Conservation (phyloP, 768 basidiomycete species). For the Cystobasidium tubakii region DNA sequence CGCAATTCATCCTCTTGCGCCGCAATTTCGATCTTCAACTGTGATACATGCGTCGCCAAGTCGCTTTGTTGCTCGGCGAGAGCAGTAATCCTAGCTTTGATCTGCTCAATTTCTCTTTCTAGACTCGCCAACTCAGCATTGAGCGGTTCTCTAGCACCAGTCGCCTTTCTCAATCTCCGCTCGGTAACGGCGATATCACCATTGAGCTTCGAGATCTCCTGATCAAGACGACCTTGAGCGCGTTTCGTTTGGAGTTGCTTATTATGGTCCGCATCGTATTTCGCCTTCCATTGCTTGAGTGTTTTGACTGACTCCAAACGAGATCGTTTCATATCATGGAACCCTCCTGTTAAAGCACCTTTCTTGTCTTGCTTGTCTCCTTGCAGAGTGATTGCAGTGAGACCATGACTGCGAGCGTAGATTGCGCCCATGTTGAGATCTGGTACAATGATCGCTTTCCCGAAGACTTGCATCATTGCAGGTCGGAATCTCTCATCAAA, state of each 20-base stretch:
- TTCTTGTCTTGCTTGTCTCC: conserved; percentile 97
- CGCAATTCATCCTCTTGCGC: conserved; percentile 52
- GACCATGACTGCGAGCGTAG: conserved; percentile 86
- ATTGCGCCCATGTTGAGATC: conserved; percentile 86
- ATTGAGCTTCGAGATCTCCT: conserved; percentile 70
- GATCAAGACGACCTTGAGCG: conserved; percentile 66
- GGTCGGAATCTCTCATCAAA: conserved; percentile 66
- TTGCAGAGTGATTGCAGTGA: conserved; percentile 94
- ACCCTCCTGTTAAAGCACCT: conserved; percentile 91
- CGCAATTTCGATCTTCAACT: conserved; percentile 60
- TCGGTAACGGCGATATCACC: conserved; percentile 67
- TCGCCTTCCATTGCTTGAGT: conserved; percentile 67
- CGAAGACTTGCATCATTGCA: conserved; percentile 95
- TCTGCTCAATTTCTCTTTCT: conserved; percentile 64
- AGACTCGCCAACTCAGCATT: conserved; percentile 60
- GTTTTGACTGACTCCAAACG: conserved; percentile 78
- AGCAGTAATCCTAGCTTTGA: conserved; percentile 59
- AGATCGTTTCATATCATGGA: conserved; percentile 82
- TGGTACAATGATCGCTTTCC: conserved; percentile 90
- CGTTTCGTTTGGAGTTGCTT: conserved; percentile 68
- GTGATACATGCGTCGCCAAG: conserved; percentile 64
- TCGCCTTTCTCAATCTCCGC: conserved; percentile 65
- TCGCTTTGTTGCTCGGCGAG: conserved; percentile 67
- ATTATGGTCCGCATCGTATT: conserved; percentile 62
- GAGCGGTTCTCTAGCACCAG: conserved; percentile 64